A percentile compares a stretch with the other conserved stretches of the same genome.
phyloP scores from a whole-genome alignment of 495 filamentous ascomycete species.

The Aspergillus avenaceus region DNA sequence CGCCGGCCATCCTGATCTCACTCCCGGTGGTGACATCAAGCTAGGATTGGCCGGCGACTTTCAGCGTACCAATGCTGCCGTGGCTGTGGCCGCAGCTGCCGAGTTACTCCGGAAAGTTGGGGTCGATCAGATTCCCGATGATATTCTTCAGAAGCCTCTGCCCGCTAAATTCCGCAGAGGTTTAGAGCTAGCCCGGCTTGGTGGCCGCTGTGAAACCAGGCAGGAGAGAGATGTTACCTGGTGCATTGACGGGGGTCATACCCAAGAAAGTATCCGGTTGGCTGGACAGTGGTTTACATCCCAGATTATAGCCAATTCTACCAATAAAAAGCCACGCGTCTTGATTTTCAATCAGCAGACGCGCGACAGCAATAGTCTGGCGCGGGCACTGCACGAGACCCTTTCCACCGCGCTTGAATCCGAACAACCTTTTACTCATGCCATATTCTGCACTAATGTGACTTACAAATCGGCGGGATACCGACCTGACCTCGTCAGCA shows the following conservation, averaged over 20 bases:
- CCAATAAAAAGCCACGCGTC: slow-evolving; percentile 47
- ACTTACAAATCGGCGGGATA: slow-evolving; percentile 71
- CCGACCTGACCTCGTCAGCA: slow-evolving; percentile 70
- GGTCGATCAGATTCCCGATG: slow-evolving; percentile 39
- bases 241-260: slow-evolving; percentile 93
- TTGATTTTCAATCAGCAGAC: slow-evolving; percentile 97
- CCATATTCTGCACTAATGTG: slow-evolving; percentile 84
- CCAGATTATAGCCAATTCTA: slow-evolving; percentile 38
- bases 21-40: slow-evolving; percentile 45
- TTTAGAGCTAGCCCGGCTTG: slow-evolving; percentile 68
- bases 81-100: slow-evolving; percentile 74
- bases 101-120: slow-evolving; percentile 48
- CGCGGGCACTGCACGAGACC: slow-evolving; percentile 61
- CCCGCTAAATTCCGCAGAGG: slow-evolving; percentile 68
- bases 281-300: slow-evolving; percentile 78
- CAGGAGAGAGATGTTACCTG: slow-evolving; percentile 65
- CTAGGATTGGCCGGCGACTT: slow-evolving; percentile 77
- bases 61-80: slow-evolving; percentile 79
- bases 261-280: slow-evolving; percentile 76
- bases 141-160: slow-evolving; percentile 45
- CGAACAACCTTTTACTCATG: slow-evolving; percentile 65
- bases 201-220: slow-evolving; percentile 80
- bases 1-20: slow-evolving; percentile 57
- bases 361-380: slow-evolving; percentile 64
- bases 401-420: slow-evolving; percentile 54